These are phyloP conservation scores for Colletotrichum theobromicola DNA, from an alignment of 2,329 filamentous ascomycete genomes.

Conservation along the genomic window DNA sequence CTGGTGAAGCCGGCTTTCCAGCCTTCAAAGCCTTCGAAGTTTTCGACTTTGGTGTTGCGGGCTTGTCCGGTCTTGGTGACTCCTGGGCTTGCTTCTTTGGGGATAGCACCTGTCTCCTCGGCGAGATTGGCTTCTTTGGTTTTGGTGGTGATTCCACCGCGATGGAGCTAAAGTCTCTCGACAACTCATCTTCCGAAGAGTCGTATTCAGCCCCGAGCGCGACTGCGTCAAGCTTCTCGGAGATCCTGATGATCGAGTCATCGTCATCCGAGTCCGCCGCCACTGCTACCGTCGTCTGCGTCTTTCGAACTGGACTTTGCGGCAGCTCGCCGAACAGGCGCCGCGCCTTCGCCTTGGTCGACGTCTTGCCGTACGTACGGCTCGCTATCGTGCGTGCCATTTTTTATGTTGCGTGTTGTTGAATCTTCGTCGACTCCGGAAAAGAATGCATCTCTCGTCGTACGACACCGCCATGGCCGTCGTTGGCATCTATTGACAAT, in stretches of 20 bases:
- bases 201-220: conserved; percentile 27
- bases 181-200: conserved; percentile 19
- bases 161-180: neutral
- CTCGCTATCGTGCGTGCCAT: conserved; percentile 51
- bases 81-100: neutral
- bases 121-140: neutral
- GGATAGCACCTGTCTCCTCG: neutral
- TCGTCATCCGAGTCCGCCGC: neutral
- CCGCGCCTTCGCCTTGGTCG: conserved; percentile 51
- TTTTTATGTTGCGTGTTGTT: conserved; percentile 18
- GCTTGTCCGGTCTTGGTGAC: neutral
- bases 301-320: conserved; percentile 49
- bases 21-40: neutral
- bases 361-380: conserved; percentile 57
- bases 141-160: neutral
- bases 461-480: neutral
- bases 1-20: neutral
- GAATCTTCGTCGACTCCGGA: neutral
- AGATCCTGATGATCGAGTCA: conserved; percentile 33
- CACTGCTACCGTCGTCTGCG: neutral
- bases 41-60: neutral
- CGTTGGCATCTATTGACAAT: conserved; percentile 15
- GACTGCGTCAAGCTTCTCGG: conserved; percentile 38
- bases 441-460: neutral
- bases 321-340: conserved; percentile 58